Conservation (phyloP, 148 eudicot genomes). For the Rhododendron simsii region DNA sequence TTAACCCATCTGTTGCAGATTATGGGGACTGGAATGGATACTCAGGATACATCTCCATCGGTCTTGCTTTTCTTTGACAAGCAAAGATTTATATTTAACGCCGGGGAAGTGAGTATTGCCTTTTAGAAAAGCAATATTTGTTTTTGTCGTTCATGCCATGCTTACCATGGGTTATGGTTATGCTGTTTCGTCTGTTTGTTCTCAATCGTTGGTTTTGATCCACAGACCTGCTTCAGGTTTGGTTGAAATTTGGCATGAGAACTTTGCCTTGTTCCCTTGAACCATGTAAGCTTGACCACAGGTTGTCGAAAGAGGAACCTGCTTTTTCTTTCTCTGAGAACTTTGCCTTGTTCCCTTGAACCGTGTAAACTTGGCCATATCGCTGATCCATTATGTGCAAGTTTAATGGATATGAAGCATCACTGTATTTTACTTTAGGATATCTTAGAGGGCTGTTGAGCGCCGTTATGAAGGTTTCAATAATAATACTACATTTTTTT, state of each 20-base stretch:
- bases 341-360: no score
- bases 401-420: neutral
- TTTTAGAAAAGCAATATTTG: neutral
- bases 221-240: neutral
- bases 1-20: slow-evolving; percentile 37
- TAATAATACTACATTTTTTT: neutral
- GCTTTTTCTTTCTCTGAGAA: neutral
- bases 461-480: no score
- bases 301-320: neutral
- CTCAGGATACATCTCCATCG: slow-evolving; percentile 90
- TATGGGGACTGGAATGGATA: slow-evolving; percentile 96
- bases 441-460: neutral
- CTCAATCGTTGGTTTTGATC: neutral
- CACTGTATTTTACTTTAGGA: neutral
- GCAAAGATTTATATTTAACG: slow-evolving; percentile 88
- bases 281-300: neutral
- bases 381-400: neutral
- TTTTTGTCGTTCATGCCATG: neutral
- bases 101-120: slow-evolving; percentile 78
- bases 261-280: neutral
- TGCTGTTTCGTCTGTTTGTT: neutral
- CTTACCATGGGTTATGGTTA: neutral
- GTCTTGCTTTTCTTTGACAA: slow-evolving; percentile 90
- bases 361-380: neutral
- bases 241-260: neutral